Evolutionary conservation across 768 basidiomycete genomes (phyloP), one percentile per base, ranked within the genome.

Genomic region (Trametes maxima): DNA sequence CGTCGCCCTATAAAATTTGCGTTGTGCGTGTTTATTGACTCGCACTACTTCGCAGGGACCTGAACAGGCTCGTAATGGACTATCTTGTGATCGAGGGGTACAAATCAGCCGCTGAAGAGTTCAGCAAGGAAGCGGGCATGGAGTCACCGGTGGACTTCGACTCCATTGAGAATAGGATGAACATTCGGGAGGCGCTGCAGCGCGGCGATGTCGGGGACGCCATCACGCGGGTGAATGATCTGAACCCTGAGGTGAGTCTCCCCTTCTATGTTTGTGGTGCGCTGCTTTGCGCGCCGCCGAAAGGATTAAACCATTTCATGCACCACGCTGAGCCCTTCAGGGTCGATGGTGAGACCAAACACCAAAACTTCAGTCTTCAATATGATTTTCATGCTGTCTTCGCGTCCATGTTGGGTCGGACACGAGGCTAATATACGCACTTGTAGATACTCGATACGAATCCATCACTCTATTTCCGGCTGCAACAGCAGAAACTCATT

Each of bases 61-160:
- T 98, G 59, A 96, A 98, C 74, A 85, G 89, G 3, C 84, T 98
- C 22, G 87, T 99, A 46, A 95, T 97, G 88, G 94, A 99, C 73
- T 98, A 98, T 75, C 89, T 98, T 64, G 92, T 97, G 63, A 93
- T 97, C 55, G 95, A 98, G 72, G 97, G 97, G 2, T 98, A 95
- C 82, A 94, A 95, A 73, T 87, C 91, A 13, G 94, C 97, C 0
- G 97, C 97, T 1, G 90, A 97, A 69, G 91, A 95, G 74, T 98
- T 99, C 70, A 89, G 92, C 61, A 84, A 86, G 48, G 97, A 99
- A 71, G 90, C 96, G 19, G 84, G 85, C 46, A 79, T 97, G 48
- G 74, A 77, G 2, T 83, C 88, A 5, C 83, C 89, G 7, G 88
- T 95, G 37, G 94, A 98, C 73, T 89, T 94, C 70, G 91, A 93